Base-by-base conservation (phyloP, 2,329 filamentous ascomycete genomes). In the Curvularia hawaiiensis region DNA sequence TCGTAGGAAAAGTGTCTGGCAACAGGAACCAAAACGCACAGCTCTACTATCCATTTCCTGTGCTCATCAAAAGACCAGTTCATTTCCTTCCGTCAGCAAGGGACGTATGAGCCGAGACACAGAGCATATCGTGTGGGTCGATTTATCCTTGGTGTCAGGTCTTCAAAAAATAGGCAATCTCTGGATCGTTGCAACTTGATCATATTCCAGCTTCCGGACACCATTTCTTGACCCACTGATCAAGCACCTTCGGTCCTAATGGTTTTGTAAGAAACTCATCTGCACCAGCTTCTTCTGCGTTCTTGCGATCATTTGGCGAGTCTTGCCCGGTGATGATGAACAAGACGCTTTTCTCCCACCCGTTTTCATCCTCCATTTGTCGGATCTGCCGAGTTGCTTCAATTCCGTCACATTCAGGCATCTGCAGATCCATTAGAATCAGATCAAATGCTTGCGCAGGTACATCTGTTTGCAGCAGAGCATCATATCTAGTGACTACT, bases 401-500 rank as follows among this genome's bases (percentile, higher is more conserved):
- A 3, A 77, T 66, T 8, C 77, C 77, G 44, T 78, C 75, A 38
- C 71, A 74, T 3, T 74, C 60, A 0, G 77, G 77, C 77, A 79
- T 79, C 43, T 78, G 76, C 8, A 79, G 62, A 52, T 79, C 77
- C 75, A 79, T 77, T n/a, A 79, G 57, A 3, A 78, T 66, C 0
- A 79, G 62, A 1, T 74, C 67, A 43, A 77, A 65, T 0, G 71
- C 71, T 18, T 51, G 47, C 2, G 39, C 3, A 24, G 50, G 40
- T 11, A 56, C 24, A 1, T 53, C 22, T 18, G 58, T 60, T 35
- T 48, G 43, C 20, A 54, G 30, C 3, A 60, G 57, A 10, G 59
- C 55, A 24, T 65, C 53, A 6, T 53, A 35, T 7, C 50, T 47
- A 7, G 46, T 35, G 30, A 22, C 8, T 3, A 43, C n/a, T 46